These are phyloP conservation scores for Cutaneotrichosporon cavernicola DNA, from an alignment of 1,284 basidiomycete species.

Conservation along the genomic window DNA sequence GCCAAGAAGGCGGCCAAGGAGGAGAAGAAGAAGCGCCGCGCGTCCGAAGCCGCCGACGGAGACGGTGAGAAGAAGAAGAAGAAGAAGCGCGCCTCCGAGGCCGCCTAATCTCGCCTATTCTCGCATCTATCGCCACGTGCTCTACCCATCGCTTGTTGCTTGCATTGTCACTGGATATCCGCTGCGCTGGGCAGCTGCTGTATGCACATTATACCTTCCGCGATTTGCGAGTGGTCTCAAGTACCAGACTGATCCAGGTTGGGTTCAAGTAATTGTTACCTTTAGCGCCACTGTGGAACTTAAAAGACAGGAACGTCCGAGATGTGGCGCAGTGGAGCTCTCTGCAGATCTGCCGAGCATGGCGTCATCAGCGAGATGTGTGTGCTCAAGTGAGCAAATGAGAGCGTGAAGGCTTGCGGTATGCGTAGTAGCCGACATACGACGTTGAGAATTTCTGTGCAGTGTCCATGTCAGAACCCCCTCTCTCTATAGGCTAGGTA, in stretches of 20 bases:
- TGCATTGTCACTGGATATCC: constrained; percentile 22
- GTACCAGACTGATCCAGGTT: too few species aligned
- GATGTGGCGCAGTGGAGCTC: too few species aligned
- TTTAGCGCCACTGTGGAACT: too few species aligned
- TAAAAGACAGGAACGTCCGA: too few species aligned
- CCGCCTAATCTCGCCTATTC: constrained; percentile 1
- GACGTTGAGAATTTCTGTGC: not conserved
- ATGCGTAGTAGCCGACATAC: not conserved
- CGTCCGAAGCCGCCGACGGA: constrained; percentile 51
- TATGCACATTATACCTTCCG: constrained; percentile 16
- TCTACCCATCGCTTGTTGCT: constrained; percentile 1
- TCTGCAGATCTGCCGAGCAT: too few species aligned
- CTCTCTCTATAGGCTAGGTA: not conserved
- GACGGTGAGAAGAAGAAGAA: constrained; percentile 61
- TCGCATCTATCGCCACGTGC: constrained; percentile 3
- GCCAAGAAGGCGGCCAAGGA: constrained; percentile 53
- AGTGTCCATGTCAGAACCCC: not conserved
- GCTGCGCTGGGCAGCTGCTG: constrained; percentile 15
- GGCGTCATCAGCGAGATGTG: too few species aligned
- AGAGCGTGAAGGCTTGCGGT: not conserved
- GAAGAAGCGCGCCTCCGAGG: constrained; percentile 61
- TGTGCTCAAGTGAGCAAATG: not conserved
- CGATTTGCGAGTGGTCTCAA: too few species aligned
- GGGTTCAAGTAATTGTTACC: too few species aligned
- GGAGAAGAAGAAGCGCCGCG: constrained; percentile 47